Evolutionary conservation across 495 filamentous ascomycete genomes (phyloP).

Genomic region (Cryomyces minteri): DNA sequence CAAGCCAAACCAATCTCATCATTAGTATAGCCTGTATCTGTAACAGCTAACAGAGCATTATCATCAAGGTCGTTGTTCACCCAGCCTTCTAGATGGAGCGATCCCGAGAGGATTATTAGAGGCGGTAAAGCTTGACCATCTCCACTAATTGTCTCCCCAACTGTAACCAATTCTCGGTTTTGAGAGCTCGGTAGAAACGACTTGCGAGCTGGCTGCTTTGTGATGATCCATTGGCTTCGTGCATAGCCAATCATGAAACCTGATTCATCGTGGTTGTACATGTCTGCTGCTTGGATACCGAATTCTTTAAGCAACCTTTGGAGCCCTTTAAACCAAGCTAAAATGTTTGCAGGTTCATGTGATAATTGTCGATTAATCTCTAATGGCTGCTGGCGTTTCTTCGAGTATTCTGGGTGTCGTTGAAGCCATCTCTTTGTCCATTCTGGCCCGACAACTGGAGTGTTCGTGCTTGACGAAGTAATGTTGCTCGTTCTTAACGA

Average conservation of each 20-base stretch:
- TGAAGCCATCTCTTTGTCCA: neutral
- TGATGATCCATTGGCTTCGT: neutral
- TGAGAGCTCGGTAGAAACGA: too few relatives aligned
- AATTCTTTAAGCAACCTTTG: neutral
- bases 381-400: slow-evolving; percentile 1
- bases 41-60: neutral
- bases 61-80: neutral
- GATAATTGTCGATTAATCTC: neutral
- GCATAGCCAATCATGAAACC: slow-evolving; percentile 2
- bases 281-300: slow-evolving; percentile 1
- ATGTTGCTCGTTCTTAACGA: too few relatives aligned
- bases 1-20: neutral
- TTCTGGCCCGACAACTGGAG: neutral
- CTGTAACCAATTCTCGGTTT: slow-evolving; percentile 4
- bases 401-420: neutral
- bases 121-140: neutral
- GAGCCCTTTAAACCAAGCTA: slow-evolving; percentile 1
- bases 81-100: neutral
- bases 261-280: slow-evolving; percentile 5
- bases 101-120: slow-evolving; percentile 1
- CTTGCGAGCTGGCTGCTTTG: too few relatives aligned
- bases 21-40: neutral
- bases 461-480: neutral
- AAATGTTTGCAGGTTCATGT: neutral
- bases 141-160: slow-evolving; percentile 2